Evolutionary conservation across 768 basidiomycete species (phyloP).

Genomic region (Termitomyces sp.): DNA sequence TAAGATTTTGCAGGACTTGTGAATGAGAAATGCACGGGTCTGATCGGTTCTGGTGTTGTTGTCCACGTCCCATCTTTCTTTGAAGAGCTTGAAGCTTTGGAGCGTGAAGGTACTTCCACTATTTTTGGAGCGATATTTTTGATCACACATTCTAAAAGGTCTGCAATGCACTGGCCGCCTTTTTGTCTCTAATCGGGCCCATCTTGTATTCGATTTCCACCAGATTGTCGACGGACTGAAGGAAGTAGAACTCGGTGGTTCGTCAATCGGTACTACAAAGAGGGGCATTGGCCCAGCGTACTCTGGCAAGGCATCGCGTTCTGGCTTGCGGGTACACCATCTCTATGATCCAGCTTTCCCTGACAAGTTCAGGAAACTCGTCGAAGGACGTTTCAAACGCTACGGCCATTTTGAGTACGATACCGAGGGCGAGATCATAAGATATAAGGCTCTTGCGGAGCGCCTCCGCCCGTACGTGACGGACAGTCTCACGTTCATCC

Average conservation of each 20-base stretch:
- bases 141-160: slow-evolving; percentile 40
- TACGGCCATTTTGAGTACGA: slow-evolving; percentile 98
- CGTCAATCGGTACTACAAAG: slow-evolving; percentile 96
- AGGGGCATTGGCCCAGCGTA: slow-evolving; percentile 98
- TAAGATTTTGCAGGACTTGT: slow-evolving; percentile 56
- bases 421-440: slow-evolving; percentile 90
- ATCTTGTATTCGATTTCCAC: slow-evolving; percentile 98
- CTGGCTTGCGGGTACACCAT: slow-evolving; percentile 94
- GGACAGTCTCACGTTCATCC: slow-evolving; percentile 83
- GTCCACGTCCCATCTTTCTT: slow-evolving; percentile 96
- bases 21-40: slow-evolving; percentile 76
- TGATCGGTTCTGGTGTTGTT: slow-evolving; percentile 96
- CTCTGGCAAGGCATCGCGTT: slow-evolving; percentile 94
- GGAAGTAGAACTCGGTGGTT: slow-evolving; percentile 93
- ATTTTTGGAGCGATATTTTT: background rate
- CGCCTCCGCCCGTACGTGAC: slow-evolving; percentile 83
- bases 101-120: slow-evolving; percentile 63
- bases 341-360: slow-evolving; percentile 88
- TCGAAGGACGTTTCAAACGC: slow-evolving; percentile 96
- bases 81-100: slow-evolving; percentile 79
- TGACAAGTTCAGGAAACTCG: slow-evolving; percentile 87
- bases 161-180: slow-evolving; percentile 80
- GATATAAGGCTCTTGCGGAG: slow-evolving; percentile 86
- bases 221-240: slow-evolving; percentile 99
- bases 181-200: slow-evolving; percentile 93